phyloP scores from a whole-genome alignment of 495 filamentous ascomycete genomes.

The Penicillium psychrofluorescens region DNA sequence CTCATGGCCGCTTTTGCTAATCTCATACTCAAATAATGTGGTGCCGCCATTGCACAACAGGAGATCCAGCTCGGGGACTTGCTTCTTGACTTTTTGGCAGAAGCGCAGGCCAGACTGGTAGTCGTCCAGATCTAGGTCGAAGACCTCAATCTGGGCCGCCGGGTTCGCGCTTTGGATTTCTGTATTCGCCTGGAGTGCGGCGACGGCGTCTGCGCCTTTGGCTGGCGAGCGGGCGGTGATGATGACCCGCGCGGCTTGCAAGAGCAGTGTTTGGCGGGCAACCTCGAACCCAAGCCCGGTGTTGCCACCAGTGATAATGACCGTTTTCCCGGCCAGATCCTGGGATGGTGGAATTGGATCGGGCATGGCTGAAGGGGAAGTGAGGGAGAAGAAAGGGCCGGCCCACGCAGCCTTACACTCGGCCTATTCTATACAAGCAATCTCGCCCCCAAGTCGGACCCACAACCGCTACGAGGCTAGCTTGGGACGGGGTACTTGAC shows the following conservation, averaged over 20 bases:
- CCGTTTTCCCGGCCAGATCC: slow-evolving; percentile 24
- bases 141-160: slow-evolving; percentile 4
- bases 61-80: slow-evolving; percentile 11
- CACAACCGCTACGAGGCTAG: no score
- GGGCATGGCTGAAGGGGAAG: not conserved
- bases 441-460: no score
- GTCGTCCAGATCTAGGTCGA: slow-evolving; percentile 13
- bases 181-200: slow-evolving; percentile 6
- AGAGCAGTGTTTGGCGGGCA: slow-evolving; percentile 24
- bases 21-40: slow-evolving; percentile 5
- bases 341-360: not conserved
- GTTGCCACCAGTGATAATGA: slow-evolving; percentile 48
- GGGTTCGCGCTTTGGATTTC: slow-evolving; percentile 1
- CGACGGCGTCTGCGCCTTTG: slow-evolving; percentile 16
- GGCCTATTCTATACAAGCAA: no score
- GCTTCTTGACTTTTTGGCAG: slow-evolving; percentile 2
- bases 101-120: slow-evolving; percentile 11
- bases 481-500: no score
- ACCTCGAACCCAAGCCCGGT: slow-evolving; percentile 45
- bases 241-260: slow-evolving; percentile 12
- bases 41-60: slow-evolving; percentile 14
- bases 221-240: slow-evolving; percentile 15
- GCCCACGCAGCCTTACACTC: no score
- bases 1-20: slow-evolving; percentile 16
- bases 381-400: no score